Percentiles rank a stretch among this genome's conserved stretches.
Conservation (phyloP, 805 yeast genomes). For the Candida broadrunensis region DNA sequence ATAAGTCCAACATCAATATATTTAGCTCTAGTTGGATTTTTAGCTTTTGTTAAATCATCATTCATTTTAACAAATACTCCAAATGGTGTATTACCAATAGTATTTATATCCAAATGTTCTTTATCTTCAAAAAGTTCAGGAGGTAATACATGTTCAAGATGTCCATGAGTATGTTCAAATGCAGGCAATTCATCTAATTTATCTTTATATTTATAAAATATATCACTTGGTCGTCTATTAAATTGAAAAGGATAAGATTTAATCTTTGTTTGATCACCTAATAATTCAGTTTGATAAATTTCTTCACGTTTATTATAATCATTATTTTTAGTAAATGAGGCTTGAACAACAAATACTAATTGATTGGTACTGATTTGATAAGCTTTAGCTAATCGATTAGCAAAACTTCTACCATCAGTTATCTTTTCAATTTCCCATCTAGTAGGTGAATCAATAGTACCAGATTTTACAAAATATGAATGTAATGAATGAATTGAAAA, state of each 20-base stretch:
- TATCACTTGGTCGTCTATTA: conserved; percentile 19
- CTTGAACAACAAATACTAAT: conserved; percentile 25
- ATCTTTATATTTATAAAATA: conserved; percentile 19
- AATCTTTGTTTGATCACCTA: conserved; percentile 12
- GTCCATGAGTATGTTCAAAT: conserved; percentile 26
- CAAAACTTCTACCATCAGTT: conserved; percentile 31
- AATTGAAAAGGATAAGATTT: conserved; percentile 29
- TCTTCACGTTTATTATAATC: conserved; percentile 11
- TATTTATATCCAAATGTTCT: conserved; percentile 7
- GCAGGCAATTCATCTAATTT: conserved; percentile 12
- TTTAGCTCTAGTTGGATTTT: conserved; percentile 14
- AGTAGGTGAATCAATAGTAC: conserved; percentile 22
- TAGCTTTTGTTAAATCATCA: conserved; percentile 25
- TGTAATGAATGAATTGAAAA: conserved; percentile 40
- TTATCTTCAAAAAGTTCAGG: conserved; percentile 12
- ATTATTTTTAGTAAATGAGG: conserved; percentile 31
- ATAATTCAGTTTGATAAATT: conserved; percentile 2
- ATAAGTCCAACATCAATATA: conserved; percentile 19
- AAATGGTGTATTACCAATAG: conserved; percentile 16
- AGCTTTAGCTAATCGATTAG: conserved; percentile 29
- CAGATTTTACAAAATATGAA: conserved; percentile 37
- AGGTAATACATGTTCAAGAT: conserved; percentile 25
- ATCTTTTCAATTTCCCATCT: conserved; percentile 28
- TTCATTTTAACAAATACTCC: conserved; percentile 29
- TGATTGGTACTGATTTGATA: conserved; percentile 23